A percentile compares a stretch with the other conserved stretches of the same genome.
Conservation (phyloP, 2,329 filamentous ascomycete genomes). For the Leptographium flavum region DNA sequence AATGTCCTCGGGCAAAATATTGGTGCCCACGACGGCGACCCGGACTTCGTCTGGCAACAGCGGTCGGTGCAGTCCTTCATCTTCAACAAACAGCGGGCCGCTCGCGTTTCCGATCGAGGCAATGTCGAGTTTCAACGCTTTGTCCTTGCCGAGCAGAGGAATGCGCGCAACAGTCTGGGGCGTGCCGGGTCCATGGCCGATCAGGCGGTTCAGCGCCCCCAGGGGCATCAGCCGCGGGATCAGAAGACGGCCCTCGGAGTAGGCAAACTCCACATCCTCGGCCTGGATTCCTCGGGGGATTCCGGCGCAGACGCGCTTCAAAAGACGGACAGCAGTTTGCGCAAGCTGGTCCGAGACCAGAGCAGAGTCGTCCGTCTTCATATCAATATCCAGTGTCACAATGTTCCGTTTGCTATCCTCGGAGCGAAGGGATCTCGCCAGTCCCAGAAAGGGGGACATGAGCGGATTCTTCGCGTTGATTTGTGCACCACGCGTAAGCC, state of each 20-base stretch:
- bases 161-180: not conserved
- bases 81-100: slow-evolving; percentile 11
- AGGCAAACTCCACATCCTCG: slow-evolving; percentile 22
- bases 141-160: not conserved
- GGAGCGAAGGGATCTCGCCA: slow-evolving; percentile 33
- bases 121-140: slow-evolving; percentile 10
- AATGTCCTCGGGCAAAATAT: slow-evolving; percentile 22
- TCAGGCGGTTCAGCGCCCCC: slow-evolving; percentile 25
- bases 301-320: not conserved
- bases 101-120: slow-evolving; percentile 2
- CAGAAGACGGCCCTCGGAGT: slow-evolving; percentile 2
- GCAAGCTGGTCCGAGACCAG: not conserved
- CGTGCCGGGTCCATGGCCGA: slow-evolving; percentile 19
- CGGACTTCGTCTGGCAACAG: slow-evolving; percentile 22
- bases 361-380: not conserved
- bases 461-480: slow-evolving; percentile 20
- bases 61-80: slow-evolving; percentile 2
- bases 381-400: slow-evolving; percentile 27
- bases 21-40: slow-evolving; percentile 22
- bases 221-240: slow-evolving; percentile 31
- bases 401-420: slow-evolving; percentile 30
- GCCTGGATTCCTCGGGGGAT: slow-evolving; percentile 4
- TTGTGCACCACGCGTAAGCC: slow-evolving; percentile 30
- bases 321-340: not conserved
- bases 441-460: slow-evolving; percentile 26